Evolutionary conservation across 176 grass and related monocot species (phyloP).

Genomic region (Miscanthus lutarioriparius): DNA sequence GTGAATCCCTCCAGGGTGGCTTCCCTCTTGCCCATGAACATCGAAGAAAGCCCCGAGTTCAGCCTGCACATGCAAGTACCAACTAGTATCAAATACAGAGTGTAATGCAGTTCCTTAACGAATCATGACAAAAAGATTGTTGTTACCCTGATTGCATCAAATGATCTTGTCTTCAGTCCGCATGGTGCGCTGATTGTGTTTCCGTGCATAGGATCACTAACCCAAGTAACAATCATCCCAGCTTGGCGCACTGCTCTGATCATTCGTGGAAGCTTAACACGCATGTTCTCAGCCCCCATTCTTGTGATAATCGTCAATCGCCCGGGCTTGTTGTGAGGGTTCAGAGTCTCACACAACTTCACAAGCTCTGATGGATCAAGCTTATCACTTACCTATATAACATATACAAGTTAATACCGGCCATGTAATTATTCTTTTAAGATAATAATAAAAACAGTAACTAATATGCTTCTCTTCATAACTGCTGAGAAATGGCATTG

Average conservation of each 20-base stretch:
- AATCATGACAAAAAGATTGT: not conserved
- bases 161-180: slow-evolving; percentile 57
- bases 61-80: slow-evolving; percentile 31
- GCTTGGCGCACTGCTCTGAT: slow-evolving; percentile 59
- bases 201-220: slow-evolving; percentile 65
- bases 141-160: slow-evolving; percentile 51
- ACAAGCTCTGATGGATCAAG: slow-evolving; percentile 57
- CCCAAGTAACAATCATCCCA: slow-evolving; percentile 59
- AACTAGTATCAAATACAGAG: not conserved
- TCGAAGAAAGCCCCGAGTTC: slow-evolving; percentile 69
- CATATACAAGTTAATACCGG: not conserved
- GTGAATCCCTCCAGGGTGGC: slow-evolving; percentile 58
- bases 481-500: not conserved
- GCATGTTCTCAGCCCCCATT: slow-evolving; percentile 61
- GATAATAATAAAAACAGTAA: not conserved
- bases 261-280: slow-evolving; percentile 50
- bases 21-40: slow-evolving; percentile 58
- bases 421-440: not conserved
- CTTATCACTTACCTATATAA: slow-evolving; percentile 61
- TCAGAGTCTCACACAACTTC: slow-evolving; percentile 56
- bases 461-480: not conserved
- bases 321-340: slow-evolving; percentile 60
- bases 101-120: not conserved
- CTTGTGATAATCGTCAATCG: slow-evolving; percentile 59
- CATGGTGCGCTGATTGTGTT: slow-evolving; percentile 63